Evolutionary conservation across 2,329 filamentous ascomycete species (phyloP), one percentile per base, ranked within the genome.

Genomic region (Aspergillus persii): DNA sequence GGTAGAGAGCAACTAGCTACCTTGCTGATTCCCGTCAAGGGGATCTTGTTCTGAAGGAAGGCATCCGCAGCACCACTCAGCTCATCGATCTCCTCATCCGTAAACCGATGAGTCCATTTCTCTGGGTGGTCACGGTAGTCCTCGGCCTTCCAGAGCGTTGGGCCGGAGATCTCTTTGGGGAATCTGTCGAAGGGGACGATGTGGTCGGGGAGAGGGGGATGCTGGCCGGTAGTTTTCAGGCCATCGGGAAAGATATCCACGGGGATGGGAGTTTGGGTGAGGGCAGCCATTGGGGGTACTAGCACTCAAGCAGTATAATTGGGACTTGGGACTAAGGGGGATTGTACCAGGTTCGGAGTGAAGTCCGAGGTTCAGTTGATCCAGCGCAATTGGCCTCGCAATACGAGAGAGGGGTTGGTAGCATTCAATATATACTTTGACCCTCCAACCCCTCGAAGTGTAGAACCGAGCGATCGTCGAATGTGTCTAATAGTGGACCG

Each of bases 101-200:
- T 87, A 71, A 93, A 90, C 7, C 77, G 77, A 75, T 92, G 89
- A 4, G 87, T 87, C 90, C 90, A 94, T 72, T 82, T 82, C 66
- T 90, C 86, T 0, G 88, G 86, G 66, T 83, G 79, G 63, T 83
- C 74, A 56, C 78, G 79, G 68, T 87, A 91, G 33, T 90, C 87
- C 31, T 86, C 83, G 4, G 83, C 81, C 56, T 83, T 81, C 91
- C 91, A 95, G 31, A 90, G 85, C 0, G 89, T 93, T 0, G 84
- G 84, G 9, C 90, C 90, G 0, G 81, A 81, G 71, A 93, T 91
- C 61, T 88, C 76, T 60, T 84, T 84, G 48, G 90, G 90, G 68
- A 93, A 94, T 15, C 83, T 81, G 0, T 83, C 80, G 72, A 91
- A 94, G 0, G 89, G 84, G 52, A 77, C 79, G n/a, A 94, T 75